These are phyloP conservation scores for Scutellaria barbata DNA, from an alignment of 257 asterid genomes.

Conservation along the genomic window DNA sequence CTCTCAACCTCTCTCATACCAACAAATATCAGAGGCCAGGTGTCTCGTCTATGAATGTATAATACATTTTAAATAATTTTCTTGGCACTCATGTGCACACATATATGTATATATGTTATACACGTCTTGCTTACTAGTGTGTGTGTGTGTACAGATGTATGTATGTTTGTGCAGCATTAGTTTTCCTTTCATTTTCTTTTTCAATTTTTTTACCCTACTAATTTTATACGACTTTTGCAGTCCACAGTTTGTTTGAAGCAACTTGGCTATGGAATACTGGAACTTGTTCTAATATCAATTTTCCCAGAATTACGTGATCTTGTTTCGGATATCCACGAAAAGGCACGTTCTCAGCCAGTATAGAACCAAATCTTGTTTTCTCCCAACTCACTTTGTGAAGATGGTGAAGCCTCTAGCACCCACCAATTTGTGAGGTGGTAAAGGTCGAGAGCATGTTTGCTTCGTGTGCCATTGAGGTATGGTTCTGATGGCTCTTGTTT, in stretches of 20 bases:
- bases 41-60: not conserved
- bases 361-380: constrained; percentile 31
- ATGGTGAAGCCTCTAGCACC: constrained; percentile 29
- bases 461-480: constrained; percentile 8
- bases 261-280: constrained; percentile 90
- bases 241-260: constrained; percentile 93
- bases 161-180: not conserved
- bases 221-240: constrained; percentile 49
- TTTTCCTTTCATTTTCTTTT: not conserved
- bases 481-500: not conserved
- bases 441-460: constrained; percentile 12
- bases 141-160: not conserved
- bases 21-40: not conserved
- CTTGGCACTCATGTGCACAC: too few species aligned
- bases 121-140: too few species aligned
- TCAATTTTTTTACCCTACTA: not conserved
- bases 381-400: constrained; percentile 20
- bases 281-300: constrained; percentile 72
- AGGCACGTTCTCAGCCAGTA: constrained; percentile 48
- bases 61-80: not conserved
- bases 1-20: constrained; percentile 1
- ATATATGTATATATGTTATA: too few species aligned
- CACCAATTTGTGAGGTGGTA: not conserved
- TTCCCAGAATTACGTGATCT: constrained; percentile 84
- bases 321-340: constrained; percentile 73